Evolutionary conservation across 2,329 filamentous ascomycete species (phyloP), one percentile per base, ranked within the genome.

Genomic region (Lojkania enalia): DNA sequence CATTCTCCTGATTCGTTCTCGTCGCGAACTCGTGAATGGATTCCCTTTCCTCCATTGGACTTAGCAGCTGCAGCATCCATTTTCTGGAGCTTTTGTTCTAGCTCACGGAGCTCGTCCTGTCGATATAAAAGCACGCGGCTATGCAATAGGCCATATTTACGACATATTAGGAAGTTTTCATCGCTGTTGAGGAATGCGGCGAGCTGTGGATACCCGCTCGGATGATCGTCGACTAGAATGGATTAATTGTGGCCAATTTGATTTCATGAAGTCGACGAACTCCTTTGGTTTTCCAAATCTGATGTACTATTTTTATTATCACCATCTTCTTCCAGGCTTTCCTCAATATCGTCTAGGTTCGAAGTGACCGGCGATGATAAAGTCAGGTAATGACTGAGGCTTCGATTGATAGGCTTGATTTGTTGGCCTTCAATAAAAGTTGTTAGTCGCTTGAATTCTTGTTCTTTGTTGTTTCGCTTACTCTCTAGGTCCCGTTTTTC

Each of bases 121-220:
- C 46, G 46, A 33, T 50, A 52, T 20, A 56, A 44, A 27, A 56
- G 25, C 12, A 55, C 50, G n/a, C 52, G 50, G 18, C 37, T 48
- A 33, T 52, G 52, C 5, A 55, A 45, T 11, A 45, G 40, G 20
- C 48, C 46, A 35, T 43, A 60, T 21, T 50, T 49, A n/a, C 59
- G 51, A 31, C 44, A 49, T 12, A 63, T 48, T 3, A 59, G 27
- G 38, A 61, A 61, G 39, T 58, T 60, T 12, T 55, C 51, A 32
- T 61, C 55, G 39, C 51, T 55, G 42, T 55, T 57, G 16, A 60
- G 18, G 31, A 57, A 49, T 2, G 58, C 58, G 1, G 51, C 57
- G 2, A 63, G 23, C 25, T 49, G 47, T 4, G 57, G 53, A 42
- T 60, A 59, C 5, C 58, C 58, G 15, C 23, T 4, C 9, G 49